Evolutionary conservation across 202 grass and related monocot species (phyloP).

Genomic region (Carex arenaria): DNA sequence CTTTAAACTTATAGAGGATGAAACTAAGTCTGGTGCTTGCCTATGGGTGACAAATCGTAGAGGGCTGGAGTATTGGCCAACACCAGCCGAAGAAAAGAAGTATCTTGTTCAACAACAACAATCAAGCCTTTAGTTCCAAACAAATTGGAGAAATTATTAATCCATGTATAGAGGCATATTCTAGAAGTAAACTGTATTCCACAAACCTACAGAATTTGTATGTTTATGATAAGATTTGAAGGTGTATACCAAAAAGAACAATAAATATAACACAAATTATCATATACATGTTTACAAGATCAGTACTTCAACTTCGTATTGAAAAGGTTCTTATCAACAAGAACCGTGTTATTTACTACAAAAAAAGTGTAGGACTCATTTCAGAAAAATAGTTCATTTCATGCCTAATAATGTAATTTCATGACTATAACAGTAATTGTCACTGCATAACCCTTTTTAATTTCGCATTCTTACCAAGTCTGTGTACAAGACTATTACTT

Average conservation of each 20-base stretch:
- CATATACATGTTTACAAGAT: background rate
- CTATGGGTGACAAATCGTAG: slow-evolving; percentile 81
- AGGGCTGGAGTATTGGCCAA: slow-evolving; percentile 93
- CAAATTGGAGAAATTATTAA: background rate
- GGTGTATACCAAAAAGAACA: background rate
- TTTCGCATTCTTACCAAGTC: too few species aligned
- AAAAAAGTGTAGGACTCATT: background rate
- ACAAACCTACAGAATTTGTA: background rate
- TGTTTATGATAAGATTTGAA: background rate
- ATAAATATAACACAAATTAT: background rate
- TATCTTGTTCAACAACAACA: slow-evolving; percentile 29
- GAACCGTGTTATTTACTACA: background rate
- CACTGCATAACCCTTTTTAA: too few species aligned
- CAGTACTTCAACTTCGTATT: background rate
- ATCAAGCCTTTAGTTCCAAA: too few species aligned
- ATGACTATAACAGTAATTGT: too few species aligned
- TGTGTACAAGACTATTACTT: background rate
- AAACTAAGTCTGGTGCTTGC: slow-evolving; percentile 92
- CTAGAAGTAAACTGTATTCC: background rate
- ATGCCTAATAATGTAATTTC: too few species aligned
- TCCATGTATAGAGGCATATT: background rate
- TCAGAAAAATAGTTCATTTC: background rate
- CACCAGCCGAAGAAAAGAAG: slow-evolving; percentile 55
- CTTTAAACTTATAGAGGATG: slow-evolving; percentile 90
- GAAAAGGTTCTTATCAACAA: background rate